These are phyloP conservation scores for Triticum dicoccoides DNA, from an alignment of 176 grass and related monocot species.

Conservation along the genomic window DNA sequence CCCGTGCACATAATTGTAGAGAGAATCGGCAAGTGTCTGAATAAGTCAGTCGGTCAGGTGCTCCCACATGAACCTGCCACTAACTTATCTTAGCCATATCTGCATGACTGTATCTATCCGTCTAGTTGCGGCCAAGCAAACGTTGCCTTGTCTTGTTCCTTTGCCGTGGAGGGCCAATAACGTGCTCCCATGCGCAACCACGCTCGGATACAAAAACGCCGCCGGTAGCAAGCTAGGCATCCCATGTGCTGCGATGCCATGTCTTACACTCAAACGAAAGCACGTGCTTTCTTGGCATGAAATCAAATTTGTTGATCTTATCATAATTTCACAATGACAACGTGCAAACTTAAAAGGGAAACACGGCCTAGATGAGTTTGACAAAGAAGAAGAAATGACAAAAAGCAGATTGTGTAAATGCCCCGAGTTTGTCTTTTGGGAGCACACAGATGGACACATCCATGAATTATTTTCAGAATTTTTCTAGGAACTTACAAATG, in stretches of 20 bases:
- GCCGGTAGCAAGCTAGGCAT: neutral
- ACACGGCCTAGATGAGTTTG: neutral
- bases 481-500: no score
- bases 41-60: no score
- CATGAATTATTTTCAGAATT: no score
- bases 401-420: no score
- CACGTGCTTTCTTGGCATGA: neutral
- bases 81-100: neutral
- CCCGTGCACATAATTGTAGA: neutral
- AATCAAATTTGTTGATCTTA: neutral
- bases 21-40: neutral
- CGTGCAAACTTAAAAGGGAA: neutral
- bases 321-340: neutral
- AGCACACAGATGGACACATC: no score
- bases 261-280: neutral
- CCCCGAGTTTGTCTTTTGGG: no score
- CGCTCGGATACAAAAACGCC: neutral
- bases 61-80: neutral
- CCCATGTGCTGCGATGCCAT: neutral
- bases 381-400: no score
- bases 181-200: neutral
- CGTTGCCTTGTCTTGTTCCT: neutral
- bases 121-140: neutral
- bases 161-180: neutral
- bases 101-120: neutral